phyloP scores from a whole-genome alignment of 73 alveolate genomes.

The Tetrahymena malaccensis region DNA sequence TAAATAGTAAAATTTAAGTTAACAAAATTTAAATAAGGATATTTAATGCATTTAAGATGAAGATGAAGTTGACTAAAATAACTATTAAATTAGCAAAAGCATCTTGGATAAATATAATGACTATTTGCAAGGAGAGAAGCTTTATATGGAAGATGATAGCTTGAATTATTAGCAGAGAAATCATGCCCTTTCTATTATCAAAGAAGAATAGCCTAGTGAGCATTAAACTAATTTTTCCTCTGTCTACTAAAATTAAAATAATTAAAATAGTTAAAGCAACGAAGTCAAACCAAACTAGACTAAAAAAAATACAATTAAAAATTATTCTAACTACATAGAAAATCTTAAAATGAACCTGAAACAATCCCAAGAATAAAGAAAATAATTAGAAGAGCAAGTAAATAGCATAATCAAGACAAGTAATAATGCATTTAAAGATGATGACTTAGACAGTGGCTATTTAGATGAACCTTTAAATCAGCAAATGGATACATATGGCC shows the following conservation, averaged over 20 bases:
- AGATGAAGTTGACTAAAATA: background rate
- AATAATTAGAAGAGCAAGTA: background rate
- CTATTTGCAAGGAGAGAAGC: background rate
- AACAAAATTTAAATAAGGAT: background rate
- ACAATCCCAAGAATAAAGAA: background rate
- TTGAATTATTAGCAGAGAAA: background rate
- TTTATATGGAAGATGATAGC: background rate
- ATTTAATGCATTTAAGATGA: background rate
- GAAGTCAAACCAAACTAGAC: background rate
- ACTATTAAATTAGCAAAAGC: background rate
- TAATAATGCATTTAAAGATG: background rate
- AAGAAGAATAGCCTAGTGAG: background rate
- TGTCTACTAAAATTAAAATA: background rate
- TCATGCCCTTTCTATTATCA: background rate
- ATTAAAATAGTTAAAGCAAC: background rate
- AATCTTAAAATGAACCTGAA: background rate
- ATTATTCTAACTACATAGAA: background rate
- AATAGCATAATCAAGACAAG: background rate
- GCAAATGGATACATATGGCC: background rate
- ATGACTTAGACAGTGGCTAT: background rate
- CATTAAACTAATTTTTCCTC: background rate
- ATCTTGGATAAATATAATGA: background rate
- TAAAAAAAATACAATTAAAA: background rate
- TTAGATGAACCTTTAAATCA: background rate
- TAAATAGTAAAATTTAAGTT: background rate